These are phyloP conservation scores for Aspergillus nanangensis DNA, from an alignment of 495 filamentous ascomycete species.

Conservation along the genomic window DNA sequence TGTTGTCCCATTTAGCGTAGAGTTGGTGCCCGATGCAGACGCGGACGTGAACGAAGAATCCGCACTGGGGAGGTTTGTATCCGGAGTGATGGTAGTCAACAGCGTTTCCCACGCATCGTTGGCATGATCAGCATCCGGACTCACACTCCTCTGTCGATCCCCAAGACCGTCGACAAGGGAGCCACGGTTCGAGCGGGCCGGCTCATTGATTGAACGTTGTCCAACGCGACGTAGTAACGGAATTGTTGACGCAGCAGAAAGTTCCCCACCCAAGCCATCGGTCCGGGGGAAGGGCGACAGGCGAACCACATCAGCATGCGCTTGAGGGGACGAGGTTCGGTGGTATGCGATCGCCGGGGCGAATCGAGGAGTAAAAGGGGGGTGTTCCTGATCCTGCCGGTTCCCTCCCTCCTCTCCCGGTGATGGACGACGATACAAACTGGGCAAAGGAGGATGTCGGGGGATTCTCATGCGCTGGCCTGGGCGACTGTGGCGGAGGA, in stretches of 20 bases:
- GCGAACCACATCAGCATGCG: conserved; percentile 16
- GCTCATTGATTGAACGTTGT: conserved; percentile 22
- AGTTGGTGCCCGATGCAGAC: conserved; percentile 41
- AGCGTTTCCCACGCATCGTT: conserved; percentile 71
- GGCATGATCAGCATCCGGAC: conserved; percentile 60
- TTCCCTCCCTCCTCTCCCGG: conserved; percentile 12
- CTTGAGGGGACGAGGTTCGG: conserved; percentile 19
- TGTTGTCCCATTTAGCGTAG: conserved; percentile 20
- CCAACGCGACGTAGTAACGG: conserved; percentile 20
- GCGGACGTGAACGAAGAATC: conserved; percentile 76
- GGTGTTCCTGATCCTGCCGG: conserved; percentile 15
- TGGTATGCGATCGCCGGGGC: conserved; percentile 38
- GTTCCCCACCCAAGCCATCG: conserved; percentile 17
- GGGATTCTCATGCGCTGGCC: conserved; percentile 29
- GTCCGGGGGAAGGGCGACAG: conserved; percentile 22
- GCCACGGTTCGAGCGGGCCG: conserved; percentile 16
- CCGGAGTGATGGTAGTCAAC: conserved; percentile 72
- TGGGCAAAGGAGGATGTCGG: conserved; percentile 21
- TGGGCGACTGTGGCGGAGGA: conserved; percentile 26
- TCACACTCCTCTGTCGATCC: conserved; percentile 76
- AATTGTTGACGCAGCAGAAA: conserved; percentile 8
- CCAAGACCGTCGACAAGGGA: conserved; percentile 65
- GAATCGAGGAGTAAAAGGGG: conserved; percentile 41
- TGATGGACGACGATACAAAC: conserved; percentile 20
- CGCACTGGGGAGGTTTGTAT: conserved; percentile 72